Evolutionary conservation across 345 rosid species (phyloP).

Genomic region (Camelina neglecta): DNA sequence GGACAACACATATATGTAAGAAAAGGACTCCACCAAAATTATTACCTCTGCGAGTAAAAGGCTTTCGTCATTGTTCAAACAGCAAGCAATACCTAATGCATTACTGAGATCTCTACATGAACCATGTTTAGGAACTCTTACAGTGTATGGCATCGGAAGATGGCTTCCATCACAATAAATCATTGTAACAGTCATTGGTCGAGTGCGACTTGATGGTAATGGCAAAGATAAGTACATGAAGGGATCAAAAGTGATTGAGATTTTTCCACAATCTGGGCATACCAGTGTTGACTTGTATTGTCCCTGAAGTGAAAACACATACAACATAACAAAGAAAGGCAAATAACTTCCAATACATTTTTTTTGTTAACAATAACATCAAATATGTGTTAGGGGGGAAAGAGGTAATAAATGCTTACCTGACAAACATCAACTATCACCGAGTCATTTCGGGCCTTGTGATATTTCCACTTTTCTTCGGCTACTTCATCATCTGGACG

Average conservation of each 20-base stretch:
- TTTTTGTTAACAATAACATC: neutral
- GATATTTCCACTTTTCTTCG: constrained; percentile 83
- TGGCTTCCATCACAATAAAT: constrained; percentile 74
- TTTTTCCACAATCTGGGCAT: constrained; percentile 84
- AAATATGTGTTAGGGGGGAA: neutral
- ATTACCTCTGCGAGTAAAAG: constrained; percentile 86
- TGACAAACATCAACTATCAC: constrained; percentile 95
- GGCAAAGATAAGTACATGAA: constrained; percentile 95
- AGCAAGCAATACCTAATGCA: constrained; percentile 73
- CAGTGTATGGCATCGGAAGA: constrained; percentile 81
- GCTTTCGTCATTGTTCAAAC: constrained; percentile 77
- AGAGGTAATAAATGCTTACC: constrained; percentile 49
- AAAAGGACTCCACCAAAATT: neutral
- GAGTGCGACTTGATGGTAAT: constrained; percentile 78
- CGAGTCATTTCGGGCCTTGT: constrained; percentile 96
- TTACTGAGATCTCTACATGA: constrained; percentile 70
- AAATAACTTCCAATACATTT: neutral
- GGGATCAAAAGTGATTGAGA: constrained; percentile 93
- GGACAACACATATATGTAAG: constrained; percentile 27
- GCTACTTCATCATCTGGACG: constrained; percentile 92
- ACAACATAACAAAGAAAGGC: constrained; percentile 26
- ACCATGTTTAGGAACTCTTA: constrained; percentile 75
- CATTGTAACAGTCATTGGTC: constrained; percentile 84
- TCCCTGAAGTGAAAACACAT: constrained; percentile 64
- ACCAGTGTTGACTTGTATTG: constrained; percentile 95